phyloP scores from a whole-genome alignment of 805 yeast species.

The Wickerhamiella kurtzmanii region DNA sequence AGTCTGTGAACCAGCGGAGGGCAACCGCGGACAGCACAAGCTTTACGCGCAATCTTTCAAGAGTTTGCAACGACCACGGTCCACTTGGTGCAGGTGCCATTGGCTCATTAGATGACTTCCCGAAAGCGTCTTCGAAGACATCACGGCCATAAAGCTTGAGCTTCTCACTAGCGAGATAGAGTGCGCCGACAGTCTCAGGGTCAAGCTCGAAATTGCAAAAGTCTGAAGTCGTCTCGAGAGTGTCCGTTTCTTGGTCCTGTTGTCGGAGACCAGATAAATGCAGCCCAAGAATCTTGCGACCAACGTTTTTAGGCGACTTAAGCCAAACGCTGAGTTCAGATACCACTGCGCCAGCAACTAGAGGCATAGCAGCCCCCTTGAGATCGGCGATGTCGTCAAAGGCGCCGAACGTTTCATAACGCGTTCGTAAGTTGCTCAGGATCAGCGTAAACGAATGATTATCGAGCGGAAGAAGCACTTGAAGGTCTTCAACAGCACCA shows the following conservation, averaged over 20 bases:
- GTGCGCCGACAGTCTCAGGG: slow-evolving; percentile 15
- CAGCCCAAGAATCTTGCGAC: slow-evolving; percentile 9
- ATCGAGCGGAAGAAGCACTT: slow-evolving; percentile 13
- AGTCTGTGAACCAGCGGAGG: slow-evolving; percentile 49
- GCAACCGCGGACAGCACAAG: slow-evolving; percentile 39
- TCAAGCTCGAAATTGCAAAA: slow-evolving; percentile 13
- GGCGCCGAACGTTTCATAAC: slow-evolving; percentile 5
- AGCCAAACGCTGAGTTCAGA: slow-evolving; percentile 7
- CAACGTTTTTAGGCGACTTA: background rate
- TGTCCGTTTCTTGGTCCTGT: slow-evolving; percentile 4
- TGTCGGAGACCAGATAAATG: slow-evolving; percentile 6
- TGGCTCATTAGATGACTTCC: background rate
- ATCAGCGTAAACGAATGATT: slow-evolving; percentile 11
- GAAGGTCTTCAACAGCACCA: background rate
- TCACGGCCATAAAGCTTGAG: slow-evolving; percentile 4
- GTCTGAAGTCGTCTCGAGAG: slow-evolving; percentile 12
- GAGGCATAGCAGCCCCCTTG: background rate
- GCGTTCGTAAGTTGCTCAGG: slow-evolving; percentile 1
- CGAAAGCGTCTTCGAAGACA: background rate
- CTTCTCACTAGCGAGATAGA: slow-evolving; percentile 11
- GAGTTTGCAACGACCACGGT: background rate
- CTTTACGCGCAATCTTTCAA: slow-evolving; percentile 9
- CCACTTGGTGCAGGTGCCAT: background rate
- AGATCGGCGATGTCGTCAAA: slow-evolving; percentile 2
- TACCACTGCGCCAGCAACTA: slow-evolving; percentile 1